phyloP scores from a whole-genome alignment of 2,329 filamentous ascomycete genomes.

The Pezicula carpinea region DNA sequence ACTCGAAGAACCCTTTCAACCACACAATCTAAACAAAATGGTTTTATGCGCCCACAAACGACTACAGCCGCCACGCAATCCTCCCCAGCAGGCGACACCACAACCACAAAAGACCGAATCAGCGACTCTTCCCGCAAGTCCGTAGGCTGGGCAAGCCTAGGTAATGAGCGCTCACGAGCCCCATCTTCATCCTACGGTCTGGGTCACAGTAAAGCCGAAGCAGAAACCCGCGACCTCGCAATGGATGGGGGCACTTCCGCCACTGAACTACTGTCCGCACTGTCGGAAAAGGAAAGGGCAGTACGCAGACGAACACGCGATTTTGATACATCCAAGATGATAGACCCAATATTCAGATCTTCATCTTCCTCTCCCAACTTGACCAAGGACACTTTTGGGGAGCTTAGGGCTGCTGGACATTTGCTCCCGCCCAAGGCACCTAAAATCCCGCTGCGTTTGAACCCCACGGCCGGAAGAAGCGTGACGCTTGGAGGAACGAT shows the following conservation, averaged over 20 bases:
- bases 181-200: too few species aligned
- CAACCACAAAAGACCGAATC: not conserved
- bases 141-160: too few species aligned
- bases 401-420: not conserved
- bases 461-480: conserved; percentile 22
- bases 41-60: not conserved
- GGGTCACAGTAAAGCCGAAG: too few species aligned
- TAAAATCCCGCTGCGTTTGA: conserved; percentile 15
- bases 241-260: conserved; percentile 10
- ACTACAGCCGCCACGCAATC: not conserved
- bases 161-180: too few species aligned
- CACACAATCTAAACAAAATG: conserved; percentile 2
- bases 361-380: not conserved
- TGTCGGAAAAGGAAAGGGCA: not conserved
- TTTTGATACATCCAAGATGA: conserved; percentile 5
- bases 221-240: too few species aligned
- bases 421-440: not conserved
- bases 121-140: not conserved
- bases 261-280: conserved; percentile 5
- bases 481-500: conserved; percentile 14
- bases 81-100: not conserved
- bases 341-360: not conserved
- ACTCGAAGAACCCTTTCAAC: conserved; percentile 2
- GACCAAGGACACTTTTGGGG: too few species aligned
- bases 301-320: not conserved